Evolutionary conservation across 345 rosid species (phyloP).

Genomic region (Syzygium oleosum): DNA sequence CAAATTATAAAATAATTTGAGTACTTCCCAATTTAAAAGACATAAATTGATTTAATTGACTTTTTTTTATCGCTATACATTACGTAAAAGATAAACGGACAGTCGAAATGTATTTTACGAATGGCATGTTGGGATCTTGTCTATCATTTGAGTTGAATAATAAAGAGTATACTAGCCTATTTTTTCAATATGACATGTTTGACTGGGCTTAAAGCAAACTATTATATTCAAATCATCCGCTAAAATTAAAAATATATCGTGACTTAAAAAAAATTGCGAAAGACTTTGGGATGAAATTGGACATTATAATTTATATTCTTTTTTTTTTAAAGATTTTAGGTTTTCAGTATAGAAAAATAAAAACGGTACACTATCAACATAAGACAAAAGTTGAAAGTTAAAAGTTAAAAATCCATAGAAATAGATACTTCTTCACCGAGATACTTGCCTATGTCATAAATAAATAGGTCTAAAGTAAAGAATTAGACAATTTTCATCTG

Average conservation of each 20-base stretch:
- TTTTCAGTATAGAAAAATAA: not conserved
- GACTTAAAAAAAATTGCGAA: not conserved
- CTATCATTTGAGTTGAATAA: not conserved
- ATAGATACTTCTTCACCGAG: not conserved
- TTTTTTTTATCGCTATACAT: not conserved
- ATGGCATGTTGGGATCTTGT: not conserved
- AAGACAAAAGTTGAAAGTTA: not conserved
- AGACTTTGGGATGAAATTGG: not conserved
- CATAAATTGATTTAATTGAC: not conserved
- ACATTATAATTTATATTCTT: not conserved
- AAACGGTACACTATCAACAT: not conserved
- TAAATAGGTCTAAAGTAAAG: not conserved
- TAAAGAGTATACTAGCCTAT: not conserved
- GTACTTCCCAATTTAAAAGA: not conserved
- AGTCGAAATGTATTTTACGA: not conserved
- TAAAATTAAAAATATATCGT: not conserved
- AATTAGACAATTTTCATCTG: not conserved
- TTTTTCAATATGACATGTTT: not conserved
- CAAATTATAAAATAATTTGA: not conserved
- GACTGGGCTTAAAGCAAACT: too few species aligned
- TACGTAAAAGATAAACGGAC: not conserved
- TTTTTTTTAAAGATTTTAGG: not conserved
- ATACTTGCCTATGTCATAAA: not conserved
- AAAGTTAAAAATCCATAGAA: not conserved
- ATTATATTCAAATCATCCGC: not conserved